Percentiles rank a stretch among this genome's conserved stretches.
Evolutionary conservation across 768 basidiomycete genomes (phyloP).

Genomic region (Lentinula edodes): DNA sequence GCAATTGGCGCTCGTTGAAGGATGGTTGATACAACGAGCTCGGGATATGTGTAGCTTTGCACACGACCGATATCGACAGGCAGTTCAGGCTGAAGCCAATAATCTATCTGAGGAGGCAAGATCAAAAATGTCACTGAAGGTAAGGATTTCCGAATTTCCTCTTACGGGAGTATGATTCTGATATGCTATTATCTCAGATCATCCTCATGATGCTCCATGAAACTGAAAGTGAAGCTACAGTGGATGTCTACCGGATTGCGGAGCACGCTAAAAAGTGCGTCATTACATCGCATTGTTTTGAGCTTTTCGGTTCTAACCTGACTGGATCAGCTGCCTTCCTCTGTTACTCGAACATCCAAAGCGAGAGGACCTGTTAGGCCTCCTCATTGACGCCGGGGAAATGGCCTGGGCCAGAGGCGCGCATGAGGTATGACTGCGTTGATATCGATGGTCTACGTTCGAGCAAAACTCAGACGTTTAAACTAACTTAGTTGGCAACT

Average conservation of each 20-base stretch:
- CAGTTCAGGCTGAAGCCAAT: conserved; percentile 56
- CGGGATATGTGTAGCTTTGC: conserved; percentile 74
- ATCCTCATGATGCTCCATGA: conserved; percentile 69
- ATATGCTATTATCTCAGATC: conserved; percentile 35
- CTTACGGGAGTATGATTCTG: background rate
- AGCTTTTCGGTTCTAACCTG: background rate
- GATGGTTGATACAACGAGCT: conserved; percentile 69
- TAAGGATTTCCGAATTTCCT: conserved; percentile 18
- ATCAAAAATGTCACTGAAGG: conserved; percentile 68
- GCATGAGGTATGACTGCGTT: conserved; percentile 48
- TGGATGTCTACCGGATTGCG: conserved; percentile 63
- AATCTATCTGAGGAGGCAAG: conserved; percentile 40
- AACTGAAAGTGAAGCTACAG: conserved; percentile 21
- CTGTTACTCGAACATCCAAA: conserved; percentile 56
- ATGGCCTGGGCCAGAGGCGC: conserved; percentile 69
- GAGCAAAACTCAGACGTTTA: background rate
- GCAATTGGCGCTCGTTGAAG: conserved; percentile 62
- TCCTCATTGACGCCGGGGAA: conserved; percentile 64
- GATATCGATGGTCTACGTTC: background rate
- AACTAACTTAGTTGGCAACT: conserved; percentile 44
- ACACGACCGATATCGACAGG: conserved; percentile 72
- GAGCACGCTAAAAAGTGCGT: conserved; percentile 61
- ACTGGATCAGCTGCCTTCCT: conserved; percentile 45
- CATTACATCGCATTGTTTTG: background rate
- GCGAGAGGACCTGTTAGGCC: conserved; percentile 53